Conservation (phyloP, 805 yeast genomes). For the Cyberlindnera meyerae region DNA sequence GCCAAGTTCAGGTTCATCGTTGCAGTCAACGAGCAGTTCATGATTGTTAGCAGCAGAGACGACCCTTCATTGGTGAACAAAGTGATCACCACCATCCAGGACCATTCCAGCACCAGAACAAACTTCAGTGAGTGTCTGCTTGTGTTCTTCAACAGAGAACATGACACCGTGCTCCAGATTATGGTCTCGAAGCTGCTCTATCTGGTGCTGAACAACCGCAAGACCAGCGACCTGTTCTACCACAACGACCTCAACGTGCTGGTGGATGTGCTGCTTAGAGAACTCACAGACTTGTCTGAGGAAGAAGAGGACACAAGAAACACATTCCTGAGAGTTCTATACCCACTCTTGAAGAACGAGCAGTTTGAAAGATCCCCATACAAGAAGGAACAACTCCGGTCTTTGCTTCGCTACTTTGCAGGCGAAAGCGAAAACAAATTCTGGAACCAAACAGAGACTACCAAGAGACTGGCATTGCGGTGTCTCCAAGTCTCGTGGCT, state of each 20-base stretch:
- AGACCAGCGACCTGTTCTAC: slow-evolving; percentile 64
- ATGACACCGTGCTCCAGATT: slow-evolving; percentile 65
- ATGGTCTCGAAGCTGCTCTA: slow-evolving; percentile 76
- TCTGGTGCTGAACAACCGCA: slow-evolving; percentile 57
- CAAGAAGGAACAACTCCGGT: slow-evolving; percentile 48
- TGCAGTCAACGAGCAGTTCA: slow-evolving; percentile 81
- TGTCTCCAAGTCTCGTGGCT: slow-evolving; percentile 29
- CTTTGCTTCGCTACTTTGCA: slow-evolving; percentile 46
- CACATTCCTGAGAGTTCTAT: slow-evolving; percentile 68
- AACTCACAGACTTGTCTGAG: slow-evolving; percentile 62
- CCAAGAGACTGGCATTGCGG: slow-evolving; percentile 37
- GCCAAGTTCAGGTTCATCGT: slow-evolving; percentile 67
- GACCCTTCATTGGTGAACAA: slow-evolving; percentile 34
- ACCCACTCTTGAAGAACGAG: slow-evolving; percentile 64
- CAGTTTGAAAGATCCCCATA: slow-evolving; percentile 55
- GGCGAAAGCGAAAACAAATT: slow-evolving; percentile 27
- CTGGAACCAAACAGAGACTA: slow-evolving; percentile 33
- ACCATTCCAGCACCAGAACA: slow-evolving; percentile 38
- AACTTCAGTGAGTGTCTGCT: slow-evolving; percentile 66
- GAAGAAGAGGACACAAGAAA: slow-evolving; percentile 56
- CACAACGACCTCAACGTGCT: slow-evolving; percentile 81
- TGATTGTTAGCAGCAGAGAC: slow-evolving; percentile 48
- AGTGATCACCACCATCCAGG: slow-evolving; percentile 51
- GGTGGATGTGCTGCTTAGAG: slow-evolving; percentile 78
- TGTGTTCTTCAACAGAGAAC: slow-evolving; percentile 71